Evolutionary conservation across 169 alveolate genomes (phyloP).

Genomic region (Eimeria sp.): DNA sequence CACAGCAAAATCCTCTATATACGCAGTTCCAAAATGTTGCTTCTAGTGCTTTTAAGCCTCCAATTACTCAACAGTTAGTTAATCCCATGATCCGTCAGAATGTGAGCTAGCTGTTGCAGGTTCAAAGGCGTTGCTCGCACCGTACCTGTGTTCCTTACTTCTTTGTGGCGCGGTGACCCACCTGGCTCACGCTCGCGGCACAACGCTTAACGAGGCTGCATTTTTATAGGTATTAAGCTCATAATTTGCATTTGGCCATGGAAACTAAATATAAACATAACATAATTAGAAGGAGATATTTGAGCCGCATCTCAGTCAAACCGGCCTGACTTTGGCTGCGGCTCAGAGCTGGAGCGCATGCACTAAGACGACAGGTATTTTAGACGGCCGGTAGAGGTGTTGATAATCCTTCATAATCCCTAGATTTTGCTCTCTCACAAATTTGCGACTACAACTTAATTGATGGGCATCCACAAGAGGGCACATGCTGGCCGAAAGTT

Average conservation of each 20-base stretch:
- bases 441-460: neutral
- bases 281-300: neutral
- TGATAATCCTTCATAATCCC: neutral
- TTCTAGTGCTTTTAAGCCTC: neutral
- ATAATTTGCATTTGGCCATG: neutral
- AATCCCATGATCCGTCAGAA: neutral
- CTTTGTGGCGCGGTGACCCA: conserved; percentile 1
- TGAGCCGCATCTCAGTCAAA: neutral
- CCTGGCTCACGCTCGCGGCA: neutral
- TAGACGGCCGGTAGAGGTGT: neutral
- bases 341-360: conserved; percentile 6
- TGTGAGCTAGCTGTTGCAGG: neutral
- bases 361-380: neutral
- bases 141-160: neutral
- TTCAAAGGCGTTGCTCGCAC: neutral
- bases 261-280: neutral
- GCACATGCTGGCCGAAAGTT: neutral
- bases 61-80: neutral
- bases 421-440: neutral
- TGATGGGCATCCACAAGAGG: neutral
- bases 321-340: neutral
- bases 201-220: neutral
- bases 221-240: neutral
- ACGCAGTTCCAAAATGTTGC: neutral
- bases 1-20: neutral